phyloP scores from a whole-genome alignment of 495 filamentous ascomycete species.

The Neurospora tetrasperma region DNA sequence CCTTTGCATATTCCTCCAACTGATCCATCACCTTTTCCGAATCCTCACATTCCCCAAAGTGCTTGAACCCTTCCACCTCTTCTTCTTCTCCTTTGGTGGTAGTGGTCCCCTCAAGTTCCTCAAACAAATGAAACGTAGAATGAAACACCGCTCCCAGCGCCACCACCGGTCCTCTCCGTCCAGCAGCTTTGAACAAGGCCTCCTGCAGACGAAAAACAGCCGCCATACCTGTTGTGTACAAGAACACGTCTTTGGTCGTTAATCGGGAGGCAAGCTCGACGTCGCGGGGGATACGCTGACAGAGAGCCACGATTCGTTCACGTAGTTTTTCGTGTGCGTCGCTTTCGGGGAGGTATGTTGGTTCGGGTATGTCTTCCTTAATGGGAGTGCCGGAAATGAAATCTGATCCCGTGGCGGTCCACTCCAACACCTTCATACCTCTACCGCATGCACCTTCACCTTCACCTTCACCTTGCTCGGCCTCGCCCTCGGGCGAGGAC shows the following conservation, averaged over 20 bases:
- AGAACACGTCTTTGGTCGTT: slow-evolving; percentile 27
- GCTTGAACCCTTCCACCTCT: slow-evolving; percentile 20
- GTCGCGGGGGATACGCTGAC: slow-evolving; percentile 20
- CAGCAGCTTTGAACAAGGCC: slow-evolving; percentile 9
- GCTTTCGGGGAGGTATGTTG: slow-evolving; percentile 15
- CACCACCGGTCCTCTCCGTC: slow-evolving; percentile 14
- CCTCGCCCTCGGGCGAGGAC: too few species aligned
- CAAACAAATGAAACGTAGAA: slow-evolving; percentile 21
- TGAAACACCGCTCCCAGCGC: slow-evolving; percentile 31
- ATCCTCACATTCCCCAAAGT: slow-evolving; percentile 23
- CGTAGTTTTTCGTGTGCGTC: slow-evolving; percentile 20
- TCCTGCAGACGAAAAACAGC: slow-evolving; percentile 22
- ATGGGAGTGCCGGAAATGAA: not conserved
- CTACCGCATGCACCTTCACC: too few species aligned
- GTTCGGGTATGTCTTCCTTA: too few species aligned
- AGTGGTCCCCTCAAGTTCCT: slow-evolving; percentile 14
- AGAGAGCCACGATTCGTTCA: slow-evolving; percentile 24
- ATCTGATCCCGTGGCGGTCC: not conserved
- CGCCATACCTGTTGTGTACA: slow-evolving; percentile 40
- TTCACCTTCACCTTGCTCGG: too few species aligned
- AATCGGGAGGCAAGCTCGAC: slow-evolving; percentile 5
- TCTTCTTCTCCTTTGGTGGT: too few species aligned
- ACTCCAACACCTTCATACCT: slow-evolving; percentile 7
- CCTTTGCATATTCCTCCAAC: slow-evolving; percentile 28
- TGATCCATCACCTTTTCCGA: slow-evolving; percentile 26